Evolutionary conservation across 1,284 basidiomycete species (phyloP).

Genomic region (Flammula alnicola): DNA sequence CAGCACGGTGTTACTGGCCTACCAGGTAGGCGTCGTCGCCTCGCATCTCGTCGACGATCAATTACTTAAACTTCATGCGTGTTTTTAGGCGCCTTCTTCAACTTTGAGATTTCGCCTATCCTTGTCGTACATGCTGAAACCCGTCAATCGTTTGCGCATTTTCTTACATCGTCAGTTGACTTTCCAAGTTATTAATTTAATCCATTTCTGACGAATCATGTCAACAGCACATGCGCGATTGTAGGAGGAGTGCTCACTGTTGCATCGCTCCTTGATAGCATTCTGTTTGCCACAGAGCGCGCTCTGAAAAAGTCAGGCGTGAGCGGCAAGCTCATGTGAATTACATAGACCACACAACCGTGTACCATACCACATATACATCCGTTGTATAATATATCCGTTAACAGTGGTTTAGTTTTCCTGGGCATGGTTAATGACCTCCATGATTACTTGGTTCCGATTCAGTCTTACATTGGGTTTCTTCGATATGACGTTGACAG

Average conservation of each 20-base stretch:
- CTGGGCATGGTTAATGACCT: too few species aligned
- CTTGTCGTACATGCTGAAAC: constrained; percentile 90
- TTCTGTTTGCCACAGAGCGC: constrained; percentile 79
- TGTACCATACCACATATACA: constrained; percentile 23
- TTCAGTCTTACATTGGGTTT: too few species aligned
- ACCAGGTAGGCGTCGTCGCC: constrained; percentile 58
- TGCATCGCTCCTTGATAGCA: constrained; percentile 88
- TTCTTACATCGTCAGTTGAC: constrained; percentile 86
- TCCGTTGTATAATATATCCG: constrained; percentile 23
- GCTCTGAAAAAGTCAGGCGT: constrained; percentile 66
- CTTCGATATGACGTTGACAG: too few species aligned
- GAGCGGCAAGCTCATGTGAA: constrained; percentile 46
- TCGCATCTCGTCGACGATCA: background rate
- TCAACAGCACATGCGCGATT: constrained; percentile 89
- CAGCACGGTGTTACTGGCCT: constrained; percentile 83
- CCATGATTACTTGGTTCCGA: too few species aligned
- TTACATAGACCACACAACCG: constrained; percentile 2
- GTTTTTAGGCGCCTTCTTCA: constrained; percentile 81
- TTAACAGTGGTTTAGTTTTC: constrained; percentile 13
- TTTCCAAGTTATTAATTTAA: constrained; percentile 1
- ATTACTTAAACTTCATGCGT: constrained; percentile 1
- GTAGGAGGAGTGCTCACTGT: constrained; percentile 97
- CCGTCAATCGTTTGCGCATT: constrained; percentile 95
- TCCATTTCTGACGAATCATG: background rate
- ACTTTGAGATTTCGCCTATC: constrained; percentile 98